phyloP scores from a whole-genome alignment of 2,329 filamentous ascomycete species.

The Scopulariopsis brevicaulis region DNA sequence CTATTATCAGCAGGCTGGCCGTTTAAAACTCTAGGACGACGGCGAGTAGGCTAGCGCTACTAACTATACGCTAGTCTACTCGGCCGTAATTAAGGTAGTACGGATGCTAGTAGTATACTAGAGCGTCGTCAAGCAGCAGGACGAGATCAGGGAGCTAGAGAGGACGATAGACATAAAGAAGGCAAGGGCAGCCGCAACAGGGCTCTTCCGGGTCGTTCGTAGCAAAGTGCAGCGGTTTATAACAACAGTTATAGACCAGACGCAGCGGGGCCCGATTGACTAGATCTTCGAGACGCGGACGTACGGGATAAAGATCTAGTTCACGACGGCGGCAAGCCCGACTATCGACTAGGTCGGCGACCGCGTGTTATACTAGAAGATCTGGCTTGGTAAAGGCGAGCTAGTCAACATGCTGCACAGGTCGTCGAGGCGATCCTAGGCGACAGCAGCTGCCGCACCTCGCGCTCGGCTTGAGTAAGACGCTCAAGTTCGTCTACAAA shows the following conservation, averaged over 20 bases:
- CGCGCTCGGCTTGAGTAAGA: slow-evolving; percentile 23
- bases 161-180: slow-evolving; percentile 1
- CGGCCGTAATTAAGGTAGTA: slow-evolving; percentile 9
- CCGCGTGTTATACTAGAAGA: too few species aligned
- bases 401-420: slow-evolving; percentile 29
- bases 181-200: neutral
- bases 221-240: slow-evolving; percentile 8
- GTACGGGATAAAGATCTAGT: too few species aligned
- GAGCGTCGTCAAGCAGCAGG: neutral
- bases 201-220: slow-evolving; percentile 6
- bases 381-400: slow-evolving; percentile 5
- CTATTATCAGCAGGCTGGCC: slow-evolving; percentile 7
- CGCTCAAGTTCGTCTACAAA: slow-evolving; percentile 37
- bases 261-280: too few species aligned
- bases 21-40: slow-evolving; percentile 5
- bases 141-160: neutral
- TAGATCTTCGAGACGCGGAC: too few species aligned
- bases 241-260: neutral
- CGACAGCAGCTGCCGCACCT: slow-evolving; percentile 24
- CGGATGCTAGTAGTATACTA: slow-evolving; percentile 7
- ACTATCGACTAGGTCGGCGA: too few species aligned
- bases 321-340: too few species aligned
- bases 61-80: slow-evolving; percentile 9
- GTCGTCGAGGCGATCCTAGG: slow-evolving; percentile 20
- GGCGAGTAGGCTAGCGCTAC: neutral